phyloP scores from a whole-genome alignment of 768 basidiomycete species.

The Phanerodontia chrysosporium region DNA sequence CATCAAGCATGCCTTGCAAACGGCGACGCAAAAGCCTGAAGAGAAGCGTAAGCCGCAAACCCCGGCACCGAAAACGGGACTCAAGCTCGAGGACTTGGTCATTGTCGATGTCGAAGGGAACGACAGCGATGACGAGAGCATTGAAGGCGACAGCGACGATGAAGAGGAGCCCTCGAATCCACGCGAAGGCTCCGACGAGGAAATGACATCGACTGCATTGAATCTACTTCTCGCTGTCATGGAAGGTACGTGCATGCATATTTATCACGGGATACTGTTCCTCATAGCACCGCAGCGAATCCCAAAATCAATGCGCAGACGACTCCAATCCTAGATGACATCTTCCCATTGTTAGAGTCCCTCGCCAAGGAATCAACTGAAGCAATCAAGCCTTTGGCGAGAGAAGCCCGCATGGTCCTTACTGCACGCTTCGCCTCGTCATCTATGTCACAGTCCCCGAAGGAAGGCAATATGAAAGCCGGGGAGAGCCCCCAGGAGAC shows the following conservation, averaged over 20 bases:
- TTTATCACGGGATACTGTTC: neutral
- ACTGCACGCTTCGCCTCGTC: conserved; percentile 72
- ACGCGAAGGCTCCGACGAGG: conserved; percentile 41
- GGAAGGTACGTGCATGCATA: conserved; percentile 71
- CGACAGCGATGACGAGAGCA: conserved; percentile 27
- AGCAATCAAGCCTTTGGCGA: conserved; percentile 53
- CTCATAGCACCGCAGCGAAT: conserved; percentile 34
- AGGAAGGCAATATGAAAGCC: conserved; percentile 19
- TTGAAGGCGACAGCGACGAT: conserved; percentile 39
- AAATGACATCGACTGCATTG: conserved; percentile 73
- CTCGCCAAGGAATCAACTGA: conserved; percentile 45
- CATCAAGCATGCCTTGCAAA: conserved; percentile 71
- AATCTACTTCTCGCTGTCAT: conserved; percentile 80
- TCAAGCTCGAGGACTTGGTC: conserved; percentile 32
- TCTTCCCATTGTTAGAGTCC: conserved; percentile 61
- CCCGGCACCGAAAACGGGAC: conserved; percentile 18
- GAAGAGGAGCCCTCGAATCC: conserved; percentile 46
- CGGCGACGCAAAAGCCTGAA: conserved; percentile 20
- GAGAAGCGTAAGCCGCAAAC: neutral
- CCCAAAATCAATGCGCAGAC: conserved; percentile 55
- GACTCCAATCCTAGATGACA: conserved; percentile 63
- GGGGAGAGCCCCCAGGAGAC: conserved; percentile 50
- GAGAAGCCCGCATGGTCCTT: conserved; percentile 82
- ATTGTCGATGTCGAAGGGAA: conserved; percentile 29
- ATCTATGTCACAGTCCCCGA: conserved; percentile 31